These are phyloP conservation scores for Hyaloscypha variabilis DNA, from an alignment of 495 filamentous ascomycete species.

Conservation along the genomic window DNA sequence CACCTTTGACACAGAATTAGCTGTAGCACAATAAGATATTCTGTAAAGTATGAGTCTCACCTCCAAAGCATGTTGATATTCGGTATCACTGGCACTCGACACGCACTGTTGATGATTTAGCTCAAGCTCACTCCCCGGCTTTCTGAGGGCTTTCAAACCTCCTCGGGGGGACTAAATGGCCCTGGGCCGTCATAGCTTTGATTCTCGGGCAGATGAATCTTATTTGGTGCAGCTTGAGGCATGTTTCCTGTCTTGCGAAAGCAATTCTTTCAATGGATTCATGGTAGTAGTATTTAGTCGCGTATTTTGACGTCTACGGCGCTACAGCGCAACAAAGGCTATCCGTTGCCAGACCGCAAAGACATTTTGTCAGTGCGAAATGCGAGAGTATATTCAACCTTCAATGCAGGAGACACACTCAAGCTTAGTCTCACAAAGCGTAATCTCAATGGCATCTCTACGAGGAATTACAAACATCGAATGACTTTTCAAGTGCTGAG, in stretches of 20 bases:
- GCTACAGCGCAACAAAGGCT: neutral
- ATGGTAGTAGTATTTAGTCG: neutral
- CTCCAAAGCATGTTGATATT: constrained; percentile 36
- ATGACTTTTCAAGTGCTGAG: neutral
- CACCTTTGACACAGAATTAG: constrained; percentile 53
- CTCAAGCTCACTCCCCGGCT: neutral
- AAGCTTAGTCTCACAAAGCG: neutral
- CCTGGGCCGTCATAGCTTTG: constrained; percentile 17
- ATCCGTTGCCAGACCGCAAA: neutral
- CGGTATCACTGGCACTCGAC: constrained; percentile 31
- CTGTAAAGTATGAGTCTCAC: constrained; percentile 1
- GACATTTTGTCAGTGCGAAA: neutral
- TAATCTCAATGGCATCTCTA: neutral
- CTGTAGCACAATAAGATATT: neutral
- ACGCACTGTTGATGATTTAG: constrained; percentile 20
- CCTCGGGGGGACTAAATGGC: constrained; percentile 24
- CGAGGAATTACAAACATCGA: neutral
- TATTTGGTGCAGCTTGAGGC: constrained; percentile 18
- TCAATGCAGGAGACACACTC: neutral
- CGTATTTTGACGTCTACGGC: neutral
- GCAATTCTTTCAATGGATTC: neutral
- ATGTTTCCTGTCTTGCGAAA: constrained; percentile 10
- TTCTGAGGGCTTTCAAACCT: constrained; percentile 13
- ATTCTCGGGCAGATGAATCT: constrained; percentile 19
- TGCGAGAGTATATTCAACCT: neutral